Conservation (phyloP, 176 grass and related monocot species). For the Carex scoparia region DNA sequence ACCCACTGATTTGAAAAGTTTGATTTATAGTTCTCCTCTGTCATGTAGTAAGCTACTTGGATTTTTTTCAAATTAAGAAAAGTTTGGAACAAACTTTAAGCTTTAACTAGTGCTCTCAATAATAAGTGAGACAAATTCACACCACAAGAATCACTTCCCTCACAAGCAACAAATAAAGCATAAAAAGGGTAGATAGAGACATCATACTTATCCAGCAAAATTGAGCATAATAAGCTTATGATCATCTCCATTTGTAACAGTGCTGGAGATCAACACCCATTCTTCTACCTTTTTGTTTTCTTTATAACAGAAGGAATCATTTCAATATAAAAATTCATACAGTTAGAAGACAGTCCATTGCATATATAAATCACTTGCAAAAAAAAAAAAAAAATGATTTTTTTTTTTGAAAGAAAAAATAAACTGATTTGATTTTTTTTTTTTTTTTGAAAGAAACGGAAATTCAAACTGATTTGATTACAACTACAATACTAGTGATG, state of each 20-base stretch:
- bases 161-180: slow-evolving; percentile 26
- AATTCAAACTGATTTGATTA: neutral
- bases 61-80: neutral
- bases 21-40: neutral
- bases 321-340: neutral
- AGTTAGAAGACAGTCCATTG: neutral
- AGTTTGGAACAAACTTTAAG: slow-evolving; percentile 12
- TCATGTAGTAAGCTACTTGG: slow-evolving; percentile 1
- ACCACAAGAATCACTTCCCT: slow-evolving; percentile 15
- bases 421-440: neutral
- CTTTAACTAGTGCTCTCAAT: slow-evolving; percentile 11
- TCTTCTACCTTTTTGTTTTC: neutral
- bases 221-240: neutral
- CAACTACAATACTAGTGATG: neutral
- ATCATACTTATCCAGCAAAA: slow-evolving; percentile 23
- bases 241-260: neutral
- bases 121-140: slow-evolving; percentile 1
- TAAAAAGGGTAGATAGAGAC: slow-evolving; percentile 11
- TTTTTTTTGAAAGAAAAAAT: too few species aligned
- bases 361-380: neutral
- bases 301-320: neutral
- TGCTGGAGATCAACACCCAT: neutral
- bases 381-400: neutral
- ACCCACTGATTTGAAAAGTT: neutral
- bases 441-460: too few species aligned